phyloP scores from a whole-genome alignment of 2,329 filamentous ascomycete genomes.

The Apiospora malaysiana region DNA sequence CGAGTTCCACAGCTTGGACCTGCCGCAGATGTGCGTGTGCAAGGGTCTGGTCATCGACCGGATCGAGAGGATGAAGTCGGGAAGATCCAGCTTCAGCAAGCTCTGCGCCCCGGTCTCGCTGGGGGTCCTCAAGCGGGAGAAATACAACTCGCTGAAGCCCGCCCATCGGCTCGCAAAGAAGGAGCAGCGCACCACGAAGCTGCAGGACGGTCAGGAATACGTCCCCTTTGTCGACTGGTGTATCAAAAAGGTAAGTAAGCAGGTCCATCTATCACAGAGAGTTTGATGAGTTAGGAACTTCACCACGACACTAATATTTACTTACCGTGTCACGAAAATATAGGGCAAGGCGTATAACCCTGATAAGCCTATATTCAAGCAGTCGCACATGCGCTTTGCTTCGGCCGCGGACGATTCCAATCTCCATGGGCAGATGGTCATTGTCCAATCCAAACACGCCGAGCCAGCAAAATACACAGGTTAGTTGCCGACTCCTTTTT shows the following conservation, averaged over 20 bases:
- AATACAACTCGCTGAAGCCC: neutral
- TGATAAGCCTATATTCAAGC: neutral
- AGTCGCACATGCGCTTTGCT: neutral
- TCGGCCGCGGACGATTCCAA: neutral
- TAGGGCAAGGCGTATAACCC: neutral
- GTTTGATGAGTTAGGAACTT: too few species aligned
- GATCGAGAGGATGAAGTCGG: neutral
- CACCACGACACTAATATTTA: neutral
- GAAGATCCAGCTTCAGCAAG: neutral
- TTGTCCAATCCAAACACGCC: neutral
- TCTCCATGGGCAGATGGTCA: neutral
- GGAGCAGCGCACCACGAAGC: neutral
- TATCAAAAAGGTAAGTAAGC: neutral
- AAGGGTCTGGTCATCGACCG: neutral
- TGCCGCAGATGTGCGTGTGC: neutral
- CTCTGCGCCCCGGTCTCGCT: neutral
- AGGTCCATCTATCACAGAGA: neutral
- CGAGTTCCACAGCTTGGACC: neutral
- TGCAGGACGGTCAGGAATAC: neutral
- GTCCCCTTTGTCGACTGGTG: neutral
- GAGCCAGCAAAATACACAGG: neutral
- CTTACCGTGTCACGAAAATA: neutral
- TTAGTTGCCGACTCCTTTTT: neutral
- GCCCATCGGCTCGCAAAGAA: neutral
- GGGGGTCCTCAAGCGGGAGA: neutral